Evolutionary conservation across 768 basidiomycete genomes (phyloP).

Genomic region (Collybia nuda): DNA sequence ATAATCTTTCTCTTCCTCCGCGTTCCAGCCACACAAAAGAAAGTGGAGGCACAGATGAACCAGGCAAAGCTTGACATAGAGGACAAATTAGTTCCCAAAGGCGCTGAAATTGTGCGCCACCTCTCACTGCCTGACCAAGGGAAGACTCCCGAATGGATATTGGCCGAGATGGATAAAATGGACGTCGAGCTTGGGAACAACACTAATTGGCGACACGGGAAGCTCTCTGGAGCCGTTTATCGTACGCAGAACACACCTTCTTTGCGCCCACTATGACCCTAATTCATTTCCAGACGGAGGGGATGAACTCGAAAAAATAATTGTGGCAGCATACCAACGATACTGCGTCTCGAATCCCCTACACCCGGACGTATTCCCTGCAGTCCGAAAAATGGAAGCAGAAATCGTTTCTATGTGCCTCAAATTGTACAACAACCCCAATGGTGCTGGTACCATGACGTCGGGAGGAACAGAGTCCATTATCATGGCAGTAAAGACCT

Average conservation of each 20-base stretch:
- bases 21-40: conserved; percentile 57
- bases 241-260: conserved; percentile 45
- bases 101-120: conserved; percentile 61
- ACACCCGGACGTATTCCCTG: conserved; percentile 92
- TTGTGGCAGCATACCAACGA: conserved; percentile 76
- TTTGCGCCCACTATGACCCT: not conserved
- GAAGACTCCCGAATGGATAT: conserved; percentile 68
- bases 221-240: conserved; percentile 84
- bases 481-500: conserved; percentile 91
- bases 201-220: conserved; percentile 66
- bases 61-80: conserved; percentile 68
- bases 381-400: conserved; percentile 95
- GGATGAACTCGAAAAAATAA: conserved; percentile 73
- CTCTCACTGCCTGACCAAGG: conserved; percentile 66
- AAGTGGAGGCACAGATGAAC: conserved; percentile 63
- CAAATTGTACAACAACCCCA: conserved; percentile 79
- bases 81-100: conserved; percentile 64
- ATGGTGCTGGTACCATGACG: conserved; percentile 90
- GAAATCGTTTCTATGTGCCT: conserved; percentile 90
- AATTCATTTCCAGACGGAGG: conserved; percentile 62
- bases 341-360: conserved; percentile 89
- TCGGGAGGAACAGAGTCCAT: conserved; percentile 97
- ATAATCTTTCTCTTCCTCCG: conserved; percentile 57
- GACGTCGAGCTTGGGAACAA: conserved; percentile 51
- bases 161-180: conserved; percentile 79